Base-by-base conservation (phyloP, 495 filamentous ascomycete genomes). In the Penicillium bialowiezense region DNA sequence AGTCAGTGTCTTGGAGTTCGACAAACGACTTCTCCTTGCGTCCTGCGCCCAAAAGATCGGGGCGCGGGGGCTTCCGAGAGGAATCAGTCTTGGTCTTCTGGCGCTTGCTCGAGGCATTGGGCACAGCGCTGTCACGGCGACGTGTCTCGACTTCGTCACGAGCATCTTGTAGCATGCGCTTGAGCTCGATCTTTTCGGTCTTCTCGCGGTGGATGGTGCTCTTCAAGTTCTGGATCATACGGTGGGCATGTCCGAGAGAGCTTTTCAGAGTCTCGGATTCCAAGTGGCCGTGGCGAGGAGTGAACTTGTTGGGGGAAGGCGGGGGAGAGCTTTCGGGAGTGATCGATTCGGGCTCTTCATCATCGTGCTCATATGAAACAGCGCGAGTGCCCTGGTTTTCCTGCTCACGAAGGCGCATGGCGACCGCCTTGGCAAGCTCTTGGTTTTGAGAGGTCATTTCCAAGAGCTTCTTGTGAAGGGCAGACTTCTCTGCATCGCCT, bases 201-300 rank as follows among this genome's bases (percentile, higher is more conserved):
- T 96, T 98, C 69, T 98, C 93, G 20, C 93, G 86, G 64, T 97
- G 90, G 42, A 97, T 88, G 55, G 90, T 96, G 65, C 84, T 88
- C 71, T 95, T 90, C 28, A 97, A 77, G 50, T 89, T 92, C 62
- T 97, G 90, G 44, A 98, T 96, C 79, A 95, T 95, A 38, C 90
- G 81, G 60, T 97, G 92, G 29, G 93, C 93, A 69, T 97, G 93
- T 48, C 91, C 86, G 24, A 97, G 75, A 15, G 90, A 96, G 40
- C 90, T 95, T 71, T 90, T 92, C 44, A 97, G 68, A 2, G 93
- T 98, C 69, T 98, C 93, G 0, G 91, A 87, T 65, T 98, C 95
- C 2, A 98, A 76, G 59, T 86, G 83, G 24, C 87, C 86, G 65
- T 97, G 92, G 13, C 93, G 81, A 14, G 91, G 92, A 4, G 90